Evolutionary conservation across 352 stramenopile species (phyloP).

Genomic region (Phytophthora crassamura): DNA sequence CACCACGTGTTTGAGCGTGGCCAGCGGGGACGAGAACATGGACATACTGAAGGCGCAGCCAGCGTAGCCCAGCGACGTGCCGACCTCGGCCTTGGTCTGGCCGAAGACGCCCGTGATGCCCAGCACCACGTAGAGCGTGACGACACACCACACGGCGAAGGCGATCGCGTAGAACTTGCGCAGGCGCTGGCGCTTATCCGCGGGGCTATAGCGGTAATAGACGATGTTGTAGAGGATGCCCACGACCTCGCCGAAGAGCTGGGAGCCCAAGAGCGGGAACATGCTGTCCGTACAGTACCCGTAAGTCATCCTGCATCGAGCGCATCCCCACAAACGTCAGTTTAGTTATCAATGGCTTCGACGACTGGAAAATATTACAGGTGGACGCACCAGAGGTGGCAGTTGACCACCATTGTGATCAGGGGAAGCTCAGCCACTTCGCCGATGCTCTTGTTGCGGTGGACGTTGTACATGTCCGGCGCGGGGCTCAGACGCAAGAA

Average conservation of each 20-base stretch:
- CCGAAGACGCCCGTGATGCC: conserved; percentile 39
- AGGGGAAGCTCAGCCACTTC: conserved; percentile 32
- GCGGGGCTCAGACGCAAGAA: conserved; percentile 30
- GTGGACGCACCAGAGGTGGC: conserved; percentile 34
- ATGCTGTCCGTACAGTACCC: conserved; percentile 27
- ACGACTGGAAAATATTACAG: conserved; percentile 1
- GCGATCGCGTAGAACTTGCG: conserved; percentile 20
- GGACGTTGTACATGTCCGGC: conserved; percentile 39
- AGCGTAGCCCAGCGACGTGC: conserved; percentile 35
- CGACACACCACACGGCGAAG: conserved; percentile 22
- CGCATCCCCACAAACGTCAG: conserved; percentile 16
- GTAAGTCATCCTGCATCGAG: conserved; percentile 28
- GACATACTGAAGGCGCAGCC: conserved; percentile 22
- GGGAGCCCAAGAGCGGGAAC: conserved; percentile 37
- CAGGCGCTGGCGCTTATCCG: conserved; percentile 23
- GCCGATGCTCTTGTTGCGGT: conserved; percentile 34
- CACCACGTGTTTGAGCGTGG: conserved; percentile 32
- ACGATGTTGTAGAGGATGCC: conserved; percentile 30
- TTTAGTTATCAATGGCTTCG: conserved; percentile 13
- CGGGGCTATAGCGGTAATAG: conserved; percentile 34
- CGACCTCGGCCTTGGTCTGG: conserved; percentile 31
- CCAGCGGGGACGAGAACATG: conserved; percentile 37
- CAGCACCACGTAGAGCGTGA: conserved; percentile 47
- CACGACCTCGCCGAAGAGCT: conserved; percentile 30
- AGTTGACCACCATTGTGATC: conserved; percentile 35